Evolutionary conservation across 2,329 filamentous ascomycete genomes (phyloP).

Genomic region (Grosmannia clavigera): DNA sequence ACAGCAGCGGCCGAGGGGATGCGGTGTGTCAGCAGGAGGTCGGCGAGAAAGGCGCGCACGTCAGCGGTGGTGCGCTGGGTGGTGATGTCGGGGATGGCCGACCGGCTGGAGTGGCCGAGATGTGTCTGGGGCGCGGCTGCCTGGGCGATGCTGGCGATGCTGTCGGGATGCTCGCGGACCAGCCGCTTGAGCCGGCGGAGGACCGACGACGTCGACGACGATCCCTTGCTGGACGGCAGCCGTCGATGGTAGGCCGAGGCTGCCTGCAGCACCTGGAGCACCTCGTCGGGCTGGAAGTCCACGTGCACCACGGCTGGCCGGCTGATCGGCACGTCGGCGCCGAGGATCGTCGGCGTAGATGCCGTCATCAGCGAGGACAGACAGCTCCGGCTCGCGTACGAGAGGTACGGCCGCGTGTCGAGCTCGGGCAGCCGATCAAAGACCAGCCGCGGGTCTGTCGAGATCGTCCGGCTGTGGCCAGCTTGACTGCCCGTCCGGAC

Average conservation of each 20-base stretch:
- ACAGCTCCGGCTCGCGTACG: neutral
- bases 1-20: neutral
- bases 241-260: neutral
- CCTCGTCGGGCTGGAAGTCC: conserved; percentile 30
- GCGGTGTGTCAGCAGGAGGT: conserved; percentile 17
- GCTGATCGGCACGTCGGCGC: neutral
- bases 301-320: conserved; percentile 25
- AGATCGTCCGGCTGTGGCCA: neutral
- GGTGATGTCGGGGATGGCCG: too few species aligned
- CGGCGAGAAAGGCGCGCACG: conserved; percentile 24
- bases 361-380: neutral
- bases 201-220: neutral
- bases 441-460: neutral
- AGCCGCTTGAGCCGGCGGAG: neutral
- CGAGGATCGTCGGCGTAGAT: neutral
- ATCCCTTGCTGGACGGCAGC: neutral
- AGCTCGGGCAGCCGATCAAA: neutral
- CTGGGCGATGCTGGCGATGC: neutral
- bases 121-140: neutral
- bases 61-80: conserved; percentile 18
- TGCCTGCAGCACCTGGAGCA: conserved; percentile 9
- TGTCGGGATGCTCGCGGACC: neutral
- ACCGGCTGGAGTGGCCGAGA: neutral
- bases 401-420: neutral
- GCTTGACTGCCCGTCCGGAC: too few species aligned